These are phyloP conservation scores for Podila epigama DNA, from an alignment of 192 early-diverging fungal genomes.

Conservation along the genomic window DNA sequence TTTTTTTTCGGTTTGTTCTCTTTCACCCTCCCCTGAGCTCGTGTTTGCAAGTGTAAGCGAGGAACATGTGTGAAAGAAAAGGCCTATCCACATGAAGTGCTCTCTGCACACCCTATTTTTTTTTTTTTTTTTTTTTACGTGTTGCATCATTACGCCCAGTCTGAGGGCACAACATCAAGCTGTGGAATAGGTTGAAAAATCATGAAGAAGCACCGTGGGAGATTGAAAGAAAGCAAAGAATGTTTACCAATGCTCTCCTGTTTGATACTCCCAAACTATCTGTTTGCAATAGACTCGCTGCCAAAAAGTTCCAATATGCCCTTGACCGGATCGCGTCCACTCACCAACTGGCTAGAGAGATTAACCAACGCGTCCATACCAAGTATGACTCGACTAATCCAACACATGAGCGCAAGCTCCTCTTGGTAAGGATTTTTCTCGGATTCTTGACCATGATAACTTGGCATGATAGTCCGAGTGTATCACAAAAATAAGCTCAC, in stretches of 20 bases:
- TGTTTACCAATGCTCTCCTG: background rate
- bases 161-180: too few relatives aligned
- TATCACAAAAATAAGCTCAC: too few relatives aligned
- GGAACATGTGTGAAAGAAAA: background rate
- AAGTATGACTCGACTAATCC: constrained; percentile 66
- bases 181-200: too few relatives aligned
- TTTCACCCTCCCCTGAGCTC: background rate
- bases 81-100: background rate
- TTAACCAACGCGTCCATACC: constrained; percentile 67
- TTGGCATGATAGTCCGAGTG: too few relatives aligned
- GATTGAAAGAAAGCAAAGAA: too few relatives aligned
- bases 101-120: too few relatives aligned
- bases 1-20: background rate
- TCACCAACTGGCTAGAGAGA: constrained; percentile 60
- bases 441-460: too few relatives aligned
- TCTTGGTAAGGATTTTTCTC: constrained; percentile 59
- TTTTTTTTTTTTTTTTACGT: background rate
- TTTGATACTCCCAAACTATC: background rate
- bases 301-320: constrained; percentile 58
- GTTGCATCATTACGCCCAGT: too few relatives aligned
- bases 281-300: constrained; percentile 62
- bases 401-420: constrained; percentile 66
- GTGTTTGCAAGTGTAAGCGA: background rate
- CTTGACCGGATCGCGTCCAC: constrained; percentile 58
- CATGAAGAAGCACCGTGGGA: too few relatives aligned